phyloP scores from a whole-genome alignment of 1,139 yeast species.

The Sugiyamaella xylanicola region DNA sequence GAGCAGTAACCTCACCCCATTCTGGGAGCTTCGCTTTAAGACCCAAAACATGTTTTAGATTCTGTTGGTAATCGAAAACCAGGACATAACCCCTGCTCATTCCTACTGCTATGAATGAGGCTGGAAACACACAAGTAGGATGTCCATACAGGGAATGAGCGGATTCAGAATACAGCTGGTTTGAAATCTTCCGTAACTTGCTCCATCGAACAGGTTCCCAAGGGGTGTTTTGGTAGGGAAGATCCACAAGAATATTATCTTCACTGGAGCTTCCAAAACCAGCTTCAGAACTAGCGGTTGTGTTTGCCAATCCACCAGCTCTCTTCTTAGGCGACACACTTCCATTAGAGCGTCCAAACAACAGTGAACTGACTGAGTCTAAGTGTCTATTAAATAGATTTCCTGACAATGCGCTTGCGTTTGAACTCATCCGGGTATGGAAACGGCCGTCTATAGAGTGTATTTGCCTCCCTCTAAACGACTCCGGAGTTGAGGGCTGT shows the following conservation, averaged over 20 bases:
- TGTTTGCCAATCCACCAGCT: neutral
- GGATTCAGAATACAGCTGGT: slow-evolving; percentile 45
- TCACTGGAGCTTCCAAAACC: neutral
- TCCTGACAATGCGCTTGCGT: slow-evolving; percentile 24
- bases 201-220: slow-evolving; percentile 49
- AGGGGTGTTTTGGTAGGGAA: slow-evolving; percentile 26
- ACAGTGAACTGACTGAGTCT: slow-evolving; percentile 6
- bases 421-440: slow-evolving; percentile 36
- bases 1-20: slow-evolving; percentile 50
- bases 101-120: slow-evolving; percentile 61
- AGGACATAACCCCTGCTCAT: slow-evolving; percentile 61
- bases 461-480: slow-evolving; percentile 21
- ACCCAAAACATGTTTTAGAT: slow-evolving; percentile 48
- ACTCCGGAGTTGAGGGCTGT: slow-evolving; percentile 25
- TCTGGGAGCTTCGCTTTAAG: slow-evolving; percentile 35
- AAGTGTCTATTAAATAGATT: slow-evolving; percentile 13
- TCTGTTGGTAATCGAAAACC: slow-evolving; percentile 67
- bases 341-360: slow-evolving; percentile 5
- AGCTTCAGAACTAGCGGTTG: slow-evolving; percentile 9
- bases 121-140: slow-evolving; percentile 52
- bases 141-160: slow-evolving; percentile 51
- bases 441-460: slow-evolving; percentile 37
- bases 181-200: slow-evolving; percentile 47
- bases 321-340: neutral
- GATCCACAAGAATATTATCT: slow-evolving; percentile 18